Base-by-base conservation (phyloP, 75 land plant species). In the Picea sitchensis region DNA sequence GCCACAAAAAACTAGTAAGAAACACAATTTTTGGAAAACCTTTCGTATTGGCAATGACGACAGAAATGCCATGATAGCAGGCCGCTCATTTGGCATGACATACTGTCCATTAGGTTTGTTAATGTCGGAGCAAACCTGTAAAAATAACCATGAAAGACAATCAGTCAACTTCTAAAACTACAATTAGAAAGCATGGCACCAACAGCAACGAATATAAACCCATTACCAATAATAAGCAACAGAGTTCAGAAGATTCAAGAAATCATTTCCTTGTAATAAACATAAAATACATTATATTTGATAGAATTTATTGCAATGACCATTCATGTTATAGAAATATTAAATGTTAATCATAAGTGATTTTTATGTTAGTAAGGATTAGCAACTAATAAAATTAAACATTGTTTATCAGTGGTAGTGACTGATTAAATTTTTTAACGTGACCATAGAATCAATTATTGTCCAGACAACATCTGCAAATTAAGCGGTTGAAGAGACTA, bases 101-200 rank as follows among this genome's bases (percentile, higher is more conserved):
- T 86, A 95, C 82, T 95, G 98, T 21, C 98, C 98, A 87, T 95
- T 93, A 78, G 98, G 98, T 76, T 95, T 95, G 82, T 95, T 95
- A 64, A 95, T 91, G 80, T 95, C 98, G 36, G 98, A 95, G 82
- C 96, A 95, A 58, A 95, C 96, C 98, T 95, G 83, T 26, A 65
- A 15, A 68, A 58, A 59, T 4, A 64, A 58, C 59, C 31, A 57
- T 81, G 34, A 3, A 51, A 23, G 38, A 77, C 3, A 62, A 26
- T 59, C 15, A 15, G 65, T 8, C 31, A 79, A 79, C 15, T 4
- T 67, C 71, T n/a, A 67, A 67, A 67, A 67, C 18, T 14, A 67
- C 18, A 34, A 32, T 67, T 67, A 34, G 15, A 67, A 34, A 38
- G 5, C 15, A 38, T 32, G 18, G 36, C 41, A 34, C 17, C 38